These are phyloP conservation scores for Puccinellia tenuiflora DNA, from an alignment of 176 grass and related monocot species.

Conservation along the genomic window DNA sequence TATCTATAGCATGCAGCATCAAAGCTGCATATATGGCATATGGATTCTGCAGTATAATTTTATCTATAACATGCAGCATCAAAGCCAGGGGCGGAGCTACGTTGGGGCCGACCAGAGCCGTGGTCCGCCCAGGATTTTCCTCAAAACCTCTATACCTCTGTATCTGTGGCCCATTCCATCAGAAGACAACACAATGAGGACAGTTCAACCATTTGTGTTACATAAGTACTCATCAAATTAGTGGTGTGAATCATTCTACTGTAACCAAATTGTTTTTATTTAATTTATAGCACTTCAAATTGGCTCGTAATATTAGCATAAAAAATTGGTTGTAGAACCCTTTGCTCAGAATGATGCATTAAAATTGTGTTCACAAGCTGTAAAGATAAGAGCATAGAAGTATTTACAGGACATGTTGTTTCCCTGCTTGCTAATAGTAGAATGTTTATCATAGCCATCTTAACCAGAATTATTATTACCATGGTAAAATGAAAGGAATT, in stretches of 20 bases:
- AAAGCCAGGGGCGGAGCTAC: too few species aligned
- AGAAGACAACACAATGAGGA: background rate
- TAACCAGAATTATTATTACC: background rate
- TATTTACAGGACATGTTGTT: background rate
- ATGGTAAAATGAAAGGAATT: conserved; percentile 4
- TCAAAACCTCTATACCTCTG: too few species aligned
- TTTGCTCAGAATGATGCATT: background rate
- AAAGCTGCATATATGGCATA: too few species aligned
- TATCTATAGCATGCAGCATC: background rate
- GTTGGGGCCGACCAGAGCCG: too few species aligned
- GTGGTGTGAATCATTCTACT: background rate
- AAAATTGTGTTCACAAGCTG: background rate
- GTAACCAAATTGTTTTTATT: background rate
- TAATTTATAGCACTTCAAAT: background rate
- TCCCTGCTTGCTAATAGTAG: background rate
- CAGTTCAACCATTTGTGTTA: background rate
- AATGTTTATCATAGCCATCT: background rate
- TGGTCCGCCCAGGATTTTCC: too few species aligned
- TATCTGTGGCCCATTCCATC: too few species aligned
- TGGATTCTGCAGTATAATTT: too few species aligned
- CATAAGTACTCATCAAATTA: background rate
- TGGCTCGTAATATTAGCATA: background rate
- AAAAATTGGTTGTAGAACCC: background rate
- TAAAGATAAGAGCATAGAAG: background rate
- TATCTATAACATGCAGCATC: too few species aligned